Percentiles rank a stretch among this genome's conserved stretches.
Evolutionary conservation across 1,284 basidiomycete genomes (phyloP).

Genomic region (Fomitopsis betulina): DNA sequence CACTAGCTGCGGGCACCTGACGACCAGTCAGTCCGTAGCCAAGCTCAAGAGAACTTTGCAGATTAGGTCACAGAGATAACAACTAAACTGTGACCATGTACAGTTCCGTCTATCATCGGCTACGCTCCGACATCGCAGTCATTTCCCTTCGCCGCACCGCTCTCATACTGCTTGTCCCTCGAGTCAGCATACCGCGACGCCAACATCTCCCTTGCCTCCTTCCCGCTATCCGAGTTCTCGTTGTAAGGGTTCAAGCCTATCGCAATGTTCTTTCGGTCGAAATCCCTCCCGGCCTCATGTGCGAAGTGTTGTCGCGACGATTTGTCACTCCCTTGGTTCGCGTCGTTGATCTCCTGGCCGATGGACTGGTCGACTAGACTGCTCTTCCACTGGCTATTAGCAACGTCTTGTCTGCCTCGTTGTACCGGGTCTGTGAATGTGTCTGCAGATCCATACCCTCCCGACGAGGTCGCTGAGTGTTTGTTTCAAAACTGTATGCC

Average conservation of each 20-base stretch:
- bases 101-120: not conserved
- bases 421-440: conserved; percentile 19
- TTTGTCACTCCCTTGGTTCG: conserved; percentile 25
- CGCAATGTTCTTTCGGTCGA: conserved; percentile 9
- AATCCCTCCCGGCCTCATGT: conserved; percentile 23
- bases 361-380: conserved; percentile 13
- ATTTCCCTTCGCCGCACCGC: conserved; percentile 4
- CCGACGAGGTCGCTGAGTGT: conserved; percentile 29
- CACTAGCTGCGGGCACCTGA: not conserved
- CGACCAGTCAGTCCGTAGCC: too few species aligned
- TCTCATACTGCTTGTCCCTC: conserved; percentile 17
- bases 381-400: not conserved
- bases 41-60: too few species aligned
- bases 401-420: conserved; percentile 11
- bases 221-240: conserved; percentile 21
- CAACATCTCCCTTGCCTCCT: conserved; percentile 24
- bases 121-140: conserved; percentile 15
- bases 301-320: conserved; percentile 18
- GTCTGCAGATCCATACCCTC: conserved; percentile 26
- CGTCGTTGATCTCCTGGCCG: conserved; percentile 22
- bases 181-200: conserved; percentile 23
- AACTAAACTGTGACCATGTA: too few species aligned
- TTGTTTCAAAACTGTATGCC: not conserved
- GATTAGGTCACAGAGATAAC: too few species aligned
- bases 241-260: conserved; percentile 22